Percentiles rank a stretch among this genome's conserved stretches.
Evolutionary conservation across 202 grass and related monocot genomes (phyloP).

Genomic region (Setaria viridis): DNA sequence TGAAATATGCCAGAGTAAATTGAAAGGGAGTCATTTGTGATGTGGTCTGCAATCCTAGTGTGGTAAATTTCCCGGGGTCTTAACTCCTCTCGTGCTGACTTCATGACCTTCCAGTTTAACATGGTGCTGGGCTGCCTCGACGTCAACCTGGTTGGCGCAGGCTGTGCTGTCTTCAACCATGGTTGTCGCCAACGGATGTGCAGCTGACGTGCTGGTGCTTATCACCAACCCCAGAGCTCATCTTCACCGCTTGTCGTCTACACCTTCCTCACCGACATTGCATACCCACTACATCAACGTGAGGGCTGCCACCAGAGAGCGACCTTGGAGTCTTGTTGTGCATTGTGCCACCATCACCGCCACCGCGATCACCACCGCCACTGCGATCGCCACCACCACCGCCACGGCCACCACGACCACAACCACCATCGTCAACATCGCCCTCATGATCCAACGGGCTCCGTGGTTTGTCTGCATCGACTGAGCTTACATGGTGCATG

Average conservation of each 20-base stretch:
- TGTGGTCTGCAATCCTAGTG: conserved; percentile 46
- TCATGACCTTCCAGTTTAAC: conserved; percentile 53
- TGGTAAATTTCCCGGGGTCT: conserved; percentile 46
- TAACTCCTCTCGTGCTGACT: conserved; percentile 53
- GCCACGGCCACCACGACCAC: neutral
- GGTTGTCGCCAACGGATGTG: conserved; percentile 40
- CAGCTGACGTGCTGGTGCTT: conserved; percentile 48
- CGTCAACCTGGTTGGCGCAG: conserved; percentile 50
- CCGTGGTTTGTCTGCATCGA: conserved; percentile 44
- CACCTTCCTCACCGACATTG: conserved; percentile 49
- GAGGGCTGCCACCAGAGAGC: conserved; percentile 22
- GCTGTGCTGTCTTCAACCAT: conserved; percentile 52
- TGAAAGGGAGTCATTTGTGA: conserved; percentile 34
- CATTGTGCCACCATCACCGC: neutral
- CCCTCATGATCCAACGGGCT: conserved; percentile 38
- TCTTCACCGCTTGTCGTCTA: conserved; percentile 47
- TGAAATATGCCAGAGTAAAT: conserved; percentile 32
- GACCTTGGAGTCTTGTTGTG: conserved; percentile 29
- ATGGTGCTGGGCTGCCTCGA: conserved; percentile 44
- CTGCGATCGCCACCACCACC: too few relatives aligned
- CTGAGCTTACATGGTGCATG: conserved; percentile 43
- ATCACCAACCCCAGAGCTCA: conserved; percentile 48
- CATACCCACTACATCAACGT: conserved; percentile 48
- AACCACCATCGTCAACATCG: conserved; percentile 27
- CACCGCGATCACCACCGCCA: neutral